Evolutionary conservation across 2,329 filamentous ascomycete species (phyloP), one percentile per base, ranked within the genome.

Genomic region (Cladobotryum mycophilum): DNA sequence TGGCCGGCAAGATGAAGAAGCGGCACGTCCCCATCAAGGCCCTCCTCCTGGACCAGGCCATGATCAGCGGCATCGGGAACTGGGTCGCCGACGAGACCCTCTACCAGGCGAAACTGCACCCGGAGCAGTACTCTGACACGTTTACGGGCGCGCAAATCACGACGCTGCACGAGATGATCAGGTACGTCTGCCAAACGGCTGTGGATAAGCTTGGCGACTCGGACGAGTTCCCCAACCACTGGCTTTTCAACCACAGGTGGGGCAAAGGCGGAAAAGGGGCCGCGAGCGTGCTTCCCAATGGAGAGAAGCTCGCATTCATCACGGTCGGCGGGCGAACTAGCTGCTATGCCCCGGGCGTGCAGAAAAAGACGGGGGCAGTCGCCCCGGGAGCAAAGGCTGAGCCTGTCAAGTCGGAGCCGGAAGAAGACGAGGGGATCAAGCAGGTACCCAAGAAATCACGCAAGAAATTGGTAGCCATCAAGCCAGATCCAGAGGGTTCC

Each of bases 1-100:
- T 99, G 15, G 70, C 67, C n/a, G 68, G 75, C 49, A 87, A 89
- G 66, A 75, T 96, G 72, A 75, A 70, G 45, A 81, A 78, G 51
- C 90, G 92, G 49, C 88, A 82, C 60, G 88, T 96, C 1, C 91
- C 92, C 0, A 80, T 97, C 56, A 97, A 97, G 66, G 88, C 90
- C 0, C 75, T 96, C 17, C 73, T 99, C 12, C 76, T 97, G 3
- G 89, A 97, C 64, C 93, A 99, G 68, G 78, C 82, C 15, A 87
- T 87, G 64, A 87, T 97, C 54, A 93, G 88, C 61, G 93, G 93
- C 7, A 88, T 99, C 55, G 93, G 93, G 0, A 97, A 97, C 64
- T 99, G 92, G 92, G 92, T 99, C 48, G 90, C 86, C 1, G 93
- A 99, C 64, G 93, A 99, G 67, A 85, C 96, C 6, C 74, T 99